Conservation (phyloP, 805 yeast species). For the Starmerella asiatica region DNA sequence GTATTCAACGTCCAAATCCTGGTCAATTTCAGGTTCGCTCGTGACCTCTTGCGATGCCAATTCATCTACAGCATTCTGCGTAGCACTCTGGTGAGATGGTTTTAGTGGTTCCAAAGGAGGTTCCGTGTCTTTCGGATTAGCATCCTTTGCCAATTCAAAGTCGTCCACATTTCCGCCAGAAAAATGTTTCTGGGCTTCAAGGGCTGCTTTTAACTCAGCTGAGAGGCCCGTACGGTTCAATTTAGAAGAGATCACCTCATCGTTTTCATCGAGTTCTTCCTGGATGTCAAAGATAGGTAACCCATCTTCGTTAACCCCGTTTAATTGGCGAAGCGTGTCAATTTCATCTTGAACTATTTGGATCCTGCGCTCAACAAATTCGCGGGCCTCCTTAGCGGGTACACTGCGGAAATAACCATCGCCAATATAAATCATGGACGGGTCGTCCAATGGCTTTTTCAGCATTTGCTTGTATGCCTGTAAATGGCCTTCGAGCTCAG, state of each 20-base stretch:
- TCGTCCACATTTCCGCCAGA: neutral
- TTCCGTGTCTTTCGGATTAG: neutral
- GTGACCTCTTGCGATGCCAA: neutral
- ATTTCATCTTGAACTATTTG: constrained; percentile 10
- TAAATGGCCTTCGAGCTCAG: constrained; percentile 1
- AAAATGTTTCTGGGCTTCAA: neutral
- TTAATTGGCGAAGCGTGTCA: constrained; percentile 9
- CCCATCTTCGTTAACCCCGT: constrained; percentile 32
- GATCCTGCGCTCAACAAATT: constrained; percentile 17
- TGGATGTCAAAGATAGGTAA: constrained; percentile 68
- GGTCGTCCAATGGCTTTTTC: neutral
- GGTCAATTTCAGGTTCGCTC: neutral
- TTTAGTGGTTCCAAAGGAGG: neutral
- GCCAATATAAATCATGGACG: constrained; percentile 21
- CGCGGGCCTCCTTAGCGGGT: constrained; percentile 13
- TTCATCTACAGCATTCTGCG: neutral
- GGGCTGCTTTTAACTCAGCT: neutral
- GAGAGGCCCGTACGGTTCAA: constrained; percentile 29
- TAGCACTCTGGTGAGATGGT: neutral
- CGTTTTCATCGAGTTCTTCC: constrained; percentile 79
- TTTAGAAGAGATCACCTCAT: constrained; percentile 40
- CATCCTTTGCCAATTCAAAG: neutral
- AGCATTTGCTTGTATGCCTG: constrained; percentile 10
- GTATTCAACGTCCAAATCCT: neutral
- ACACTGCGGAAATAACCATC: constrained; percentile 24